Evolutionary conservation across 140 eudicot species (phyloP), one percentile per base, ranked within the genome.

Genomic region (Senecio squalidus): DNA sequence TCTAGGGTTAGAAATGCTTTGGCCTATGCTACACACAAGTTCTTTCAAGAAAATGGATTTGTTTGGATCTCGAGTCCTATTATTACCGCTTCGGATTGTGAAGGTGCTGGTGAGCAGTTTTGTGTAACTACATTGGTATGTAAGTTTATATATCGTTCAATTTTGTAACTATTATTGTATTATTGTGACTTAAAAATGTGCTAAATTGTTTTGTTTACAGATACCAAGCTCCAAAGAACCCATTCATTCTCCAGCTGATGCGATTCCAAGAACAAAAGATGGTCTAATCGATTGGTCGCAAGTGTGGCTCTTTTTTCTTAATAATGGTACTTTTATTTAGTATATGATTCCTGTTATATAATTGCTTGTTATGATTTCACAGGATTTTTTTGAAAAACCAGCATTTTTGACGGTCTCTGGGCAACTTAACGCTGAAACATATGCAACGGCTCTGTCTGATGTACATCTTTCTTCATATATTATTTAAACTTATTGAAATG

Each of bases 41-140:
- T 92, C 73, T 92, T 92, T 51, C 94, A 92, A 69, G 99, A 92
- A 66, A 92, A 92, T 77, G 99, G 99, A 36, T 92, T 92, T 76
- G 85, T 92, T 67, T 92, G 99, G 99, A 55, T 92, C 62, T 78
- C 99, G 54, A 92, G 99, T 75, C 99, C 99, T 10, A 88, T 92
- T 34, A 84, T 92, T 64, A 92, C 99, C 17, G 96, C 96, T 51
- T 73, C 99, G 43, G 99, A 92, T 68, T 92, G 99, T 71, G 99
- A 92, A 84, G 99, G 99, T 67, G 99, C 99, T 66, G 99, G 99
- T 23, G 99, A 92, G 69, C 99, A 92, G 68, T 92, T 92, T 71
- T 92, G 99, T 69, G 99, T 92, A 65, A 88, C 99, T 58, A 92
- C 99, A 59, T 78, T 92, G 99, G 99, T 92, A 78, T 56, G 74